Conservation (phyloP, 768 basidiomycete species). For the Collybia sordida region DNA sequence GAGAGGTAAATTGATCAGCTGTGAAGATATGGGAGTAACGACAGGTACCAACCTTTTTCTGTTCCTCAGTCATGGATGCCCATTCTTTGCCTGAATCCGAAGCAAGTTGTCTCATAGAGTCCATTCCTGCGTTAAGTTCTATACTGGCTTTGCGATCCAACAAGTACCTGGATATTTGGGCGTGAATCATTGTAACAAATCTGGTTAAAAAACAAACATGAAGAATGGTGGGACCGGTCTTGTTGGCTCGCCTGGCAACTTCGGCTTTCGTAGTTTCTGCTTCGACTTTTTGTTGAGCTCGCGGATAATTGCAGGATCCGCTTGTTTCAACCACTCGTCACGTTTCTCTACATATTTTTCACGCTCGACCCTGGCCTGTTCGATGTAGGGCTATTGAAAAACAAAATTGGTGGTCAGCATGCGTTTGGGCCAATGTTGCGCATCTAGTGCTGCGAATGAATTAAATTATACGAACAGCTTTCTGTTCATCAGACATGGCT, state of each 20-base stretch:
- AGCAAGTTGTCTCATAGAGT: too few species aligned
- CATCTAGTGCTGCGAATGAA: too few species aligned
- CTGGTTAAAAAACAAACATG: background rate
- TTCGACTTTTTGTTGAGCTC: conserved; percentile 29
- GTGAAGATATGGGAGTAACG: too few species aligned
- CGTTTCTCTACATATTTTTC: conserved; percentile 16
- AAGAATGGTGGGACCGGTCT: background rate
- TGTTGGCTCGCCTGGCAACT: background rate
- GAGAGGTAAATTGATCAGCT: too few species aligned
- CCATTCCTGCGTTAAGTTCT: too few species aligned
- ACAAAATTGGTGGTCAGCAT: background rate
- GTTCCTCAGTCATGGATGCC: too few species aligned
- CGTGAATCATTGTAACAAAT: too few species aligned
- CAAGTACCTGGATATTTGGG: too few species aligned
- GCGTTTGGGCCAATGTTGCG: too few species aligned
- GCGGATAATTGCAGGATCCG: conserved; percentile 17
- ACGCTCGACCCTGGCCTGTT: conserved; percentile 15
- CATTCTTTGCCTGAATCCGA: too few species aligned
- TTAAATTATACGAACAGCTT: conserved; percentile 24
- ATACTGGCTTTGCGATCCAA: too few species aligned
- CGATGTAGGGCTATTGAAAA: conserved; percentile 16
- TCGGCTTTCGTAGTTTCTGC: conserved; percentile 21
- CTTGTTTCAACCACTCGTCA: conserved; percentile 25
- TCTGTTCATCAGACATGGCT: conserved; percentile 29
- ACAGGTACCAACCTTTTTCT: too few species aligned